These are phyloP conservation scores for Trametes cinnabarina DNA, from an alignment of 768 basidiomycete genomes.

Conservation along the genomic window DNA sequence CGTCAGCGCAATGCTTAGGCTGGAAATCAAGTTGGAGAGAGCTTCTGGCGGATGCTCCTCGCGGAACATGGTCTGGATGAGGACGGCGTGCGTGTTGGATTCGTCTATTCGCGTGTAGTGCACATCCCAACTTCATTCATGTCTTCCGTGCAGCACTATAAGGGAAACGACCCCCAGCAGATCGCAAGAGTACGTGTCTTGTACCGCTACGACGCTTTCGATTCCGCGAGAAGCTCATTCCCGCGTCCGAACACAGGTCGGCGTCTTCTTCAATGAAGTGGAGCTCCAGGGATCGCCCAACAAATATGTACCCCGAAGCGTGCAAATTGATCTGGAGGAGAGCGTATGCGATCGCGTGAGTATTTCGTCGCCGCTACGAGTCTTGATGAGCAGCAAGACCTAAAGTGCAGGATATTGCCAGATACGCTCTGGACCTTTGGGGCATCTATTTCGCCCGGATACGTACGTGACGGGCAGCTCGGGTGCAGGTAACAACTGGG, in stretches of 20 bases:
- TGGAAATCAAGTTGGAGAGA: slow-evolving; percentile 77
- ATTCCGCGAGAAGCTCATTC: too few relatives aligned
- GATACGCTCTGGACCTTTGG: slow-evolving; percentile 68
- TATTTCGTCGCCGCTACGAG: slow-evolving; percentile 2
- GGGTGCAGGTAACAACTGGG: slow-evolving; percentile 92
- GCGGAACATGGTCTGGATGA: slow-evolving; percentile 81
- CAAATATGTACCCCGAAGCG: slow-evolving; percentile 87
- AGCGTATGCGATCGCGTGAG: slow-evolving; percentile 79
- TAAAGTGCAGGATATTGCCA: slow-evolving; percentile 26
- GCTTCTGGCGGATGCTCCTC: slow-evolving; percentile 88
- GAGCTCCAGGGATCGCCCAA: slow-evolving; percentile 41
- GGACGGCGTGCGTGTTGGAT: slow-evolving; percentile 49
- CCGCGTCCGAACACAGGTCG: slow-evolving; percentile 44
- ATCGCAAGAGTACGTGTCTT: slow-evolving; percentile 56
- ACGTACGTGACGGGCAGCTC: slow-evolving; percentile 67
- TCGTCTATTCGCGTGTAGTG: not conserved
- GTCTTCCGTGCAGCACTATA: slow-evolving; percentile 49
- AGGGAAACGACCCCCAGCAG: slow-evolving; percentile 72
- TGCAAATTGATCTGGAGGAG: slow-evolving; percentile 88
- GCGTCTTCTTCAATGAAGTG: slow-evolving; percentile 81
- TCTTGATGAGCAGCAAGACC: not conserved
- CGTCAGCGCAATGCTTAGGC: slow-evolving; percentile 37
- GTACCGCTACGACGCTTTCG: too few relatives aligned
- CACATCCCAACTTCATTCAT: not conserved
- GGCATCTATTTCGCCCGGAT: slow-evolving; percentile 81